These are phyloP conservation scores for Bipolaris sorokiniana DNA, from an alignment of 2,329 filamentous ascomycete genomes.

Conservation along the genomic window DNA sequence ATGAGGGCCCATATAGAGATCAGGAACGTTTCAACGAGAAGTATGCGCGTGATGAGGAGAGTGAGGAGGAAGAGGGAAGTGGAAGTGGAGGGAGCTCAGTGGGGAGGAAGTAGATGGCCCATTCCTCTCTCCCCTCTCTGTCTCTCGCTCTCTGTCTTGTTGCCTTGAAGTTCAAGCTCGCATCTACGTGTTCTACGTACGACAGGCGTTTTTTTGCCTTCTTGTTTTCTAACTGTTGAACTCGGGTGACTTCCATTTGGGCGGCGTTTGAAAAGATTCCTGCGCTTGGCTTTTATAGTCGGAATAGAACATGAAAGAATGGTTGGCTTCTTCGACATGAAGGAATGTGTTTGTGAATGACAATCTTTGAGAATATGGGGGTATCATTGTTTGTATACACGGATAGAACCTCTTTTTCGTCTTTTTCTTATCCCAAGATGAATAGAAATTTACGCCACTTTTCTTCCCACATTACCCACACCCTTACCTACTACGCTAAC, in stretches of 20 bases:
- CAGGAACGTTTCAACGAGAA: constrained; percentile 44
- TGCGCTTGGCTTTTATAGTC: too few relatives aligned
- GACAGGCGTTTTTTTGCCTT: too few relatives aligned
- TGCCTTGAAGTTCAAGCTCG: not conserved
- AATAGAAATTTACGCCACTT: constrained; percentile 65
- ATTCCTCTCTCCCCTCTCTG: too few relatives aligned
- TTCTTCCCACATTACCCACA: constrained; percentile 92
- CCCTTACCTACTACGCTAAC: constrained; percentile 91
- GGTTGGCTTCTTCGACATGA: too few relatives aligned
- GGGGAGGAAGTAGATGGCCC: constrained; percentile 28
- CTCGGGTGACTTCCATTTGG: too few relatives aligned
- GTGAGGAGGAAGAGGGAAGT: constrained; percentile 30
- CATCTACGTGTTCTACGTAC: not conserved
- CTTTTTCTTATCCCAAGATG: not conserved
- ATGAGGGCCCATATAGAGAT: constrained; percentile 47
- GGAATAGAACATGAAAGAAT: too few relatives aligned
- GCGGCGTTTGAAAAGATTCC: too few relatives aligned
- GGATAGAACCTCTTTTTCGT: not conserved
- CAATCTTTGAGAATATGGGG: constrained; percentile 6
- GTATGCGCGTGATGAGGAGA: constrained; percentile 31
- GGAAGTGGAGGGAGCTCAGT: constrained; percentile 30
- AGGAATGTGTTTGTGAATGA: too few relatives aligned
- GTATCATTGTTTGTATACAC: constrained; percentile 26
- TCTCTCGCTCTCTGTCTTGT: not conserved
- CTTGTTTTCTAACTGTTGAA: too few relatives aligned